These are phyloP conservation scores for Zelopaecilomyces penicillatus DNA, from an alignment of 2,329 filamentous ascomycete species.

Conservation along the genomic window DNA sequence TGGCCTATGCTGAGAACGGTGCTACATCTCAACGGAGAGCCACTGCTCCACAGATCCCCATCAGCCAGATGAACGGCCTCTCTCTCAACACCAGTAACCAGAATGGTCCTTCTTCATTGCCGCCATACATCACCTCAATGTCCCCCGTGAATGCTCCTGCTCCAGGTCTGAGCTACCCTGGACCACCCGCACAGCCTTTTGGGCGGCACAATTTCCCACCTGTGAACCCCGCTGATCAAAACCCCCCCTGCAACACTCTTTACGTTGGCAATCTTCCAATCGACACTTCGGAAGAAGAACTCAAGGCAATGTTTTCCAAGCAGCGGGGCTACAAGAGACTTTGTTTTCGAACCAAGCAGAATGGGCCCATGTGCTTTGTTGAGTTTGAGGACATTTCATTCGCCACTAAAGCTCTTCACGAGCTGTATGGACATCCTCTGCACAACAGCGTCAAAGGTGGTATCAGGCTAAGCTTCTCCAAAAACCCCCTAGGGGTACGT, in stretches of 20 bases:
- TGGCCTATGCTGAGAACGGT: slow-evolving; percentile 61
- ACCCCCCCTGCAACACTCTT: slow-evolving; percentile 93
- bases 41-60: slow-evolving; percentile 64
- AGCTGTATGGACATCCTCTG: slow-evolving; percentile 77
- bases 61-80: slow-evolving; percentile 59
- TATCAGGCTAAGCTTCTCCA: slow-evolving; percentile 92
- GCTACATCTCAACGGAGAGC: slow-evolving; percentile 47
- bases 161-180: slow-evolving; percentile 19
- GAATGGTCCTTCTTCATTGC: slow-evolving; percentile 42
- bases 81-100: slow-evolving; percentile 60
- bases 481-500: slow-evolving; percentile 90
- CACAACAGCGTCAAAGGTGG: slow-evolving; percentile 93
- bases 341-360: slow-evolving; percentile 89
- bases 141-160: slow-evolving; percentile 42
- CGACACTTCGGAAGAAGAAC: slow-evolving; percentile 88
- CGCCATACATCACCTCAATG: slow-evolving; percentile 41
- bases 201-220: slow-evolving; percentile 63
- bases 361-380: slow-evolving; percentile 97
- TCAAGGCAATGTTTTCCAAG: slow-evolving; percentile 88
- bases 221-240: slow-evolving; percentile 90
- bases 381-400: slow-evolving; percentile 93
- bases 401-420: slow-evolving; percentile 82
- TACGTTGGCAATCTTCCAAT: slow-evolving; percentile 96
- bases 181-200: slow-evolving; percentile 48
- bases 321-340: slow-evolving; percentile 92